Percentiles rank a stretch among this genome's conserved stretches.
These are phyloP conservation scores for Neurospora sp. DNA, from an alignment of 495 filamentous ascomycete genomes.

Conservation along the genomic window DNA sequence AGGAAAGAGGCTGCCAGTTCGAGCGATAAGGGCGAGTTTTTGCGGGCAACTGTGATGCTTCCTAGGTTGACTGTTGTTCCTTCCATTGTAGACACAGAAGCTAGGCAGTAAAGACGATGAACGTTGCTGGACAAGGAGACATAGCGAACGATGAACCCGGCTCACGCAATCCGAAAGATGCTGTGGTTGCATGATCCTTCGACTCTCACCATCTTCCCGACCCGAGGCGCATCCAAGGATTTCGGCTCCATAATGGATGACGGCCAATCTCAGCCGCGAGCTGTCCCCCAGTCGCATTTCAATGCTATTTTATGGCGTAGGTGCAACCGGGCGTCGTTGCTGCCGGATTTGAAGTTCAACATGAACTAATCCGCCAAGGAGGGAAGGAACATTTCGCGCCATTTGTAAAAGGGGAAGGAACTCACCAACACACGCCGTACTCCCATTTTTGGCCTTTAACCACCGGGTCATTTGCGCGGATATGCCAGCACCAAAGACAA, in stretches of 20 bases:
- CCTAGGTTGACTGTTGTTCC: slow-evolving; percentile 9
- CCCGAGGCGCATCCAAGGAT: not conserved
- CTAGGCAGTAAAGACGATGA: not conserved
- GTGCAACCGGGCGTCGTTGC: not conserved
- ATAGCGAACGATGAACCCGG: not conserved
- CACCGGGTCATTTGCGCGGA: not conserved
- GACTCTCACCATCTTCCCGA: not conserved
- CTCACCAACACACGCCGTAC: not conserved
- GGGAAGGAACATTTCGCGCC: not conserved
- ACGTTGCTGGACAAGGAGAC: not conserved
- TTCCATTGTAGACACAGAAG: slow-evolving; percentile 3
- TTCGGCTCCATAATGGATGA: not conserved
- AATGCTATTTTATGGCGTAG: not conserved
- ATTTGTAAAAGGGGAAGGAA: not conserved
- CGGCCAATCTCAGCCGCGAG: not conserved
- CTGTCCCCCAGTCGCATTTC: not conserved
- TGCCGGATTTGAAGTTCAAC: not conserved
- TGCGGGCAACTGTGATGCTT: slow-evolving; percentile 9
- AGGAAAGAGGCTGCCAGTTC: slow-evolving; percentile 10
- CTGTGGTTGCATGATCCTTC: not conserved
- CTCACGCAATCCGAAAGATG: not conserved
- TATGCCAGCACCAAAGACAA: not conserved
- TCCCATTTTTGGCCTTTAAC: not conserved
- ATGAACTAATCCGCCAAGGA: not conserved
- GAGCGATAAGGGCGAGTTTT: slow-evolving; percentile 8